Percentiles rank a stretch among this genome's conserved stretches.
Conservation (phyloP, 768 basidiomycete species). For the Rhodotorula diobovata region DNA sequence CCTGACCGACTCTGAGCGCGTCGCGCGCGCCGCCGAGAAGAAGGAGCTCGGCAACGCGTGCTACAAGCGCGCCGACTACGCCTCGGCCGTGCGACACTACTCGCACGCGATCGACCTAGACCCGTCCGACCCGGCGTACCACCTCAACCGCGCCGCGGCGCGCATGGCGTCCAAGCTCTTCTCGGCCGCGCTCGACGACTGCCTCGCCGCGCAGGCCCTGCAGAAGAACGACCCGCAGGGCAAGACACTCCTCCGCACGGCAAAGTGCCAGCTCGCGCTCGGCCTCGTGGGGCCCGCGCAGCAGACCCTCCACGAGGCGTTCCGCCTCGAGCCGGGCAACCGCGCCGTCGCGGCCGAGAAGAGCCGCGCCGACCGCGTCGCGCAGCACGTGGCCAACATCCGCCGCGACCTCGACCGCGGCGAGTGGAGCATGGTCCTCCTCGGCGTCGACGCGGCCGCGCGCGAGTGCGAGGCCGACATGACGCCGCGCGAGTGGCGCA, state of each 20-base stretch:
- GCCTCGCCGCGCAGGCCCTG: constrained; percentile 65
- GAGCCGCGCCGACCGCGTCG: constrained; percentile 58
- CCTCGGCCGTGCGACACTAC: constrained; percentile 50
- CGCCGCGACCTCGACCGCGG: constrained; percentile 54
- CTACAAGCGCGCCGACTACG: constrained; percentile 37
- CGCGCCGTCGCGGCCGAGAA: constrained; percentile 62
- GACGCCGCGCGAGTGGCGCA: constrained; percentile 71
- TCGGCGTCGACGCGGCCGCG: constrained; percentile 65
- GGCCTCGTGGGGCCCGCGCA: constrained; percentile 65
- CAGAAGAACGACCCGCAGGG: constrained; percentile 60
- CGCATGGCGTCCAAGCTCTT: constrained; percentile 77
- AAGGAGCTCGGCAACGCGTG: constrained; percentile 69
- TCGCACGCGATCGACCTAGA: constrained; percentile 68
- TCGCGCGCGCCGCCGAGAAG: constrained; percentile 52
- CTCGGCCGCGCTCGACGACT: constrained; percentile 68
- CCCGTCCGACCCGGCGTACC: constrained; percentile 65
- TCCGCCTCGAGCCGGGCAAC: constrained; percentile 63
- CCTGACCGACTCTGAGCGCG: constrained; percentile 20
- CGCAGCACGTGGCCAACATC: constrained; percentile 37
- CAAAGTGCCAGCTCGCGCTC: constrained; percentile 75
- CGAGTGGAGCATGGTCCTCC: constrained; percentile 71
- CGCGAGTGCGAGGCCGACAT: constrained; percentile 69
- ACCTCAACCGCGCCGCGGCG: constrained; percentile 81
- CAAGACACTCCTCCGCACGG: constrained; percentile 77
- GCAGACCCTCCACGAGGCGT: constrained; percentile 61